Percentiles rank a stretch among this genome's conserved stretches.
phyloP scores from a whole-genome alignment of 192 early-diverging fungal species.

The Coemansia aciculifera region DNA sequence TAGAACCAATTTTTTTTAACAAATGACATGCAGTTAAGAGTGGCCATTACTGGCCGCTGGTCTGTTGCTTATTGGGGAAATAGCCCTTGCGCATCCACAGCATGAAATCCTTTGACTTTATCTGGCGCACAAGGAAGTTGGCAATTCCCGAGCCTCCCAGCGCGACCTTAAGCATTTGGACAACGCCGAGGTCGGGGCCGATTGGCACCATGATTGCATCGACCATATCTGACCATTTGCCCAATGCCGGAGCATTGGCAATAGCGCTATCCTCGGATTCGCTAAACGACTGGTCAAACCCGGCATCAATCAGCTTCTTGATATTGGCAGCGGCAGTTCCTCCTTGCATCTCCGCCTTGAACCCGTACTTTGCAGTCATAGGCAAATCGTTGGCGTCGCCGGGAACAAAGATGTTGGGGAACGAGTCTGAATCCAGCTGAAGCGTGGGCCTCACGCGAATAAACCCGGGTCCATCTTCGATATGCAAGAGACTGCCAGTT shows the following conservation, averaged over 20 bases:
- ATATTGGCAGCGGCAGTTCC: slow-evolving; percentile 41
- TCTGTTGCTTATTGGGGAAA: slow-evolving; percentile 10
- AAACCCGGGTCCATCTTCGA: slow-evolving; percentile 12
- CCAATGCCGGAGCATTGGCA: slow-evolving; percentile 19
- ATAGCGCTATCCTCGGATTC: not conserved
- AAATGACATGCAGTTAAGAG: not conserved
- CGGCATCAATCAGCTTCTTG: slow-evolving; percentile 28
- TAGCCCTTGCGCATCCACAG: slow-evolving; percentile 40
- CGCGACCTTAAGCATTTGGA: slow-evolving; percentile 36
- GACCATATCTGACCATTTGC: slow-evolving; percentile 35
- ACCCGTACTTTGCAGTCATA: slow-evolving; percentile 44
- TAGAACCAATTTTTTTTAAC: not conserved
- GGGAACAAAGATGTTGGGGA: slow-evolving; percentile 59
- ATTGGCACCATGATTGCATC: slow-evolving; percentile 50
- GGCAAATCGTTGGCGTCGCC: slow-evolving; percentile 58
- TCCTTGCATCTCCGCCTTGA: slow-evolving; percentile 55
- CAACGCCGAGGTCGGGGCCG: slow-evolving; percentile 39
- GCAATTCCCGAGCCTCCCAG: slow-evolving; percentile 22
- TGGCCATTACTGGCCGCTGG: not conserved
- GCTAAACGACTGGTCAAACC: slow-evolving; percentile 21
- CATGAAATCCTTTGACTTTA: slow-evolving; percentile 49
- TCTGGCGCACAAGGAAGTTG: slow-evolving; percentile 32
- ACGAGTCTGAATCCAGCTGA: slow-evolving; percentile 45
- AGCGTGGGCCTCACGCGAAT: slow-evolving; percentile 59
- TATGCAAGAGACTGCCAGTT: slow-evolving; percentile 26